Evolutionary conservation across 2,329 filamentous ascomycete genomes (phyloP), one percentile per base, ranked within the genome.

Genomic region (Calycina herbarum): DNA sequence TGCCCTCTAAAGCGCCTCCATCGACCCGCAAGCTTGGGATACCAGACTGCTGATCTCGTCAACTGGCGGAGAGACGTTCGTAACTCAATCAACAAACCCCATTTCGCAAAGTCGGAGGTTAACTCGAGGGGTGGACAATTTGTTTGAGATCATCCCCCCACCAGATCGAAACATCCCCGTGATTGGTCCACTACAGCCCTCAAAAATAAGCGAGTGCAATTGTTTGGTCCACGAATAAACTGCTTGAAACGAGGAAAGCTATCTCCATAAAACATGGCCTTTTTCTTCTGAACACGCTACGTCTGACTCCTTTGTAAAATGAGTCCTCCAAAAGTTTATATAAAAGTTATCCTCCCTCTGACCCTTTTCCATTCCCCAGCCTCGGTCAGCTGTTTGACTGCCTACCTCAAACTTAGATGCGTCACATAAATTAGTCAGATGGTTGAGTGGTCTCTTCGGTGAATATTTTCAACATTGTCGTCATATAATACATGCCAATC

Each of bases 401-500:
- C 35, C 33, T 35, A 5, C 33, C 33, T 48, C 42, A 48, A 20
- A 20, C n/a, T 2, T 7, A 10, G 48, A 27, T 54, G 48, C 20
- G 20, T 54, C 48, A 54, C n/a, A 27, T 24, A 54, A 40, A 11
- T 40, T 13, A 40, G 5, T 40, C 38, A 40, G 3, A 40, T 15
- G 38, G 20, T 27, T 15, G 7, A 10, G n/a, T 3, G 24, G 10
- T 13, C 48, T 10, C 10, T 5, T 24, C 8, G 48, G 20, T 24
- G 48, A 59, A 59, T 59, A 42, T 59, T 42, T 45, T 59, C 33
- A 42, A 42, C 20, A 59, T 61, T 54, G 48, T 35, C 63, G 42
- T 64, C 58, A 64, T 64, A 64, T 64, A 58, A 51, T 64, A 64
- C 63, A 64, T 61, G 33, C 29, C 20, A 15, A 24, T 57, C 61